These are phyloP conservation scores for Pecoramyces ruminantium DNA, from an alignment of 192 early-diverging fungal species.

Conservation along the genomic window DNA sequence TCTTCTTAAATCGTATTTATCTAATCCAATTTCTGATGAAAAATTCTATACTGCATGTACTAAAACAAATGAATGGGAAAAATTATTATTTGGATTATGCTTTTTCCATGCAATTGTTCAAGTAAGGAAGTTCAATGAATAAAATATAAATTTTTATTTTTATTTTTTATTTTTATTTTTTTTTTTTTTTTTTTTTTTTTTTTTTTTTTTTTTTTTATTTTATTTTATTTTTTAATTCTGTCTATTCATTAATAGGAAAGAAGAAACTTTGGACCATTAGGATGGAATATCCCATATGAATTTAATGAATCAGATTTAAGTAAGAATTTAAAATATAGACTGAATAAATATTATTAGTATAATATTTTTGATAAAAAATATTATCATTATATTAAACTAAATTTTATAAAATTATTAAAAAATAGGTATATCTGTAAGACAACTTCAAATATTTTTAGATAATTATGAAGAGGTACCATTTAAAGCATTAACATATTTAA, in stretches of 20 bases:
- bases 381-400: too few species aligned
- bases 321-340: too few species aligned
- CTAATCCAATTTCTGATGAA: conserved; percentile 39
- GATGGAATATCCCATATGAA: conserved; percentile 55
- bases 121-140: neutral
- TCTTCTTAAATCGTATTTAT: conserved; percentile 33
- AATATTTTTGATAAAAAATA: neutral
- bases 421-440: conserved; percentile 33
- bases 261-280: conserved; percentile 42
- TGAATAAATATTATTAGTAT: neutral
- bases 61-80: conserved; percentile 35
- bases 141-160: neutral
- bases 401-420: too few species aligned
- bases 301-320: conserved; percentile 46
- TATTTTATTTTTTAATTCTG: neutral
- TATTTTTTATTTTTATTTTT: neutral
- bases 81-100: conserved; percentile 42
- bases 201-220: neutral
- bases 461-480: conserved; percentile 38
- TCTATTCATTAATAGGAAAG: conserved; percentile 18
- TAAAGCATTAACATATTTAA: conserved; percentile 39
- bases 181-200: neutral
- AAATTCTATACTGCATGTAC: conserved; percentile 31
- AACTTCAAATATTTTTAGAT: conserved; percentile 46
- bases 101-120: conserved; percentile 49